Base-by-base conservation (phyloP, 1,284 basidiomycete species). In the Earliella scabrosa region DNA sequence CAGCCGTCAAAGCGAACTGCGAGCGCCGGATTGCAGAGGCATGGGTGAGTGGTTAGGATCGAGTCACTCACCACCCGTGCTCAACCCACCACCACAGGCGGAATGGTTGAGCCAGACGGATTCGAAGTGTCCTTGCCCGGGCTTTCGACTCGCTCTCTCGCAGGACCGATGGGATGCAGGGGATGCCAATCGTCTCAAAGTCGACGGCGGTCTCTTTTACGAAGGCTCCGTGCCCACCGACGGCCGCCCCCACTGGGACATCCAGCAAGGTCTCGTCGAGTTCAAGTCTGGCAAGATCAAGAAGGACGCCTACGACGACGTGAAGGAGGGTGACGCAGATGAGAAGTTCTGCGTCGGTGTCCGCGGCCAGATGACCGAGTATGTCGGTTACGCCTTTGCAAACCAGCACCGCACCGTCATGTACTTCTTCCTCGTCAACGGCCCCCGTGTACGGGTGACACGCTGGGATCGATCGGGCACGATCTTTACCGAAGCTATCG, bases 261-360 rank as follows among this genome's bases (percentile, higher is more conserved):
- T 34, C 18, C 41, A 38, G 35, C 35, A 24, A 11, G 32, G 45
- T 4, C 53, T 55, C 36, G 26, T 50, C 35, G 39, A 50, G 43
- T 50, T 55, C 48, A 50, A 36, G 11, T n/a, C 29, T 18, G 45
- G 39, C 21, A 36, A 29, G 4, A 10, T 20, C 4, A 24, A 31
- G 24, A n/a, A 36, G 27, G 47, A 55, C 34, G 47, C 48, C n/a
- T 55, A 31, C 47, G 53, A 50, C 43, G 53, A 50, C 43, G 47
- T 45, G 26, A 8, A n/a, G 10, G 21, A 32, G n/a, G 38, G 32
- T 34, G 46, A 40, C 13, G 52, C 31, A 1, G 24, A 20, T 9
- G 31, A 32, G 35, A 21, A 50, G 9, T 34, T n/a, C 16, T 34
- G 41, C 34, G 23, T 10, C 1, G 31, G 32, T 3, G 26, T 44